These are phyloP conservation scores for Lactarius indigo DNA, from an alignment of 768 basidiomycete genomes.

Conservation along the genomic window DNA sequence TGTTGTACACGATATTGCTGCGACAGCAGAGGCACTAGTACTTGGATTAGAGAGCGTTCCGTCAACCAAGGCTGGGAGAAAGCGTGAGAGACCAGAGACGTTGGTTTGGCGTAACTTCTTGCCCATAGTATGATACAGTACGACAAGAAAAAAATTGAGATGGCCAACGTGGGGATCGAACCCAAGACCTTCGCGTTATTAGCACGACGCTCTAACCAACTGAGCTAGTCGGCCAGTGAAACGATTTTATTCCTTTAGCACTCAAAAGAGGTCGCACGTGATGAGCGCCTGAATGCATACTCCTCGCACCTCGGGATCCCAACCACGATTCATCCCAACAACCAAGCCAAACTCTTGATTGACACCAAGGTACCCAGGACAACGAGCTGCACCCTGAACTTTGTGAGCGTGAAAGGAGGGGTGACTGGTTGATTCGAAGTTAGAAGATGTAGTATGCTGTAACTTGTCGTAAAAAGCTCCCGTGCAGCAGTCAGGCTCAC, in stretches of 20 bases:
- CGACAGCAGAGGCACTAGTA: neutral
- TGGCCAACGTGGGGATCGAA: constrained; percentile 30
- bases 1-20: neutral
- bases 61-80: constrained; percentile 8
- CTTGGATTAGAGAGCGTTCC: neutral
- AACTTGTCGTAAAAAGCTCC: neutral
- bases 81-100: constrained; percentile 17
- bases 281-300: no score
- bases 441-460: neutral
- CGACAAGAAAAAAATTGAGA: neutral
- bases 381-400: neutral
- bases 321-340: neutral
- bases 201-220: constrained; percentile 93
- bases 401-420: neutral
- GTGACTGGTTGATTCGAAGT: neutral
- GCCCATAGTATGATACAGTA: constrained; percentile 9
- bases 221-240: constrained; percentile 46
- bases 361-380: neutral
- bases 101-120: constrained; percentile 19
- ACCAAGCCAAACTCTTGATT: neutral
- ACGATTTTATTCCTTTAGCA: neutral
- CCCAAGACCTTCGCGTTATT: constrained; percentile 43
- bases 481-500: neutral
- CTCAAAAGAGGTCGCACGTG: neutral
- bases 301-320: neutral